Percentiles rank a stretch among this genome's conserved stretches.
These are phyloP conservation scores for Westerdykella aurantiaca DNA, from an alignment of 2,329 filamentous ascomycete species.

Conservation along the genomic window DNA sequence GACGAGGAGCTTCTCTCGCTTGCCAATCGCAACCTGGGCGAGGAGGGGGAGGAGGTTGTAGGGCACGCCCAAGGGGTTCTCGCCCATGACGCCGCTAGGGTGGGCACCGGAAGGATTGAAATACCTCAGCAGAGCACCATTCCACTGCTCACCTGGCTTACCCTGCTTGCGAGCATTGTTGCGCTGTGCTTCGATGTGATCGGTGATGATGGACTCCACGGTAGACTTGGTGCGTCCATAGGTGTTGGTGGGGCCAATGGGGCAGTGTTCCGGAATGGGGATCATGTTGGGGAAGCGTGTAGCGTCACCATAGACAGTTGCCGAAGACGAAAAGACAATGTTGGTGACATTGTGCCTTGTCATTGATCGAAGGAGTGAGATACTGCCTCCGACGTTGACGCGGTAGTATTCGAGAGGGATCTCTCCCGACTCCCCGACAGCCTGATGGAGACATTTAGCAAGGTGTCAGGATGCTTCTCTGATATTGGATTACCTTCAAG, in stretches of 20 bases:
- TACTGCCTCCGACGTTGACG: constrained; percentile 90
- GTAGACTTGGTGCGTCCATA: constrained; percentile 95
- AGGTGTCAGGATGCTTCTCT: background rate
- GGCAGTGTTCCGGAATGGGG: constrained; percentile 94
- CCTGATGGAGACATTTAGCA: constrained; percentile 49
- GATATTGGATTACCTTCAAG: constrained; percentile 64
- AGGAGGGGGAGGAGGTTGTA: constrained; percentile 94
- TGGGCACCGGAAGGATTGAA: constrained; percentile 97
- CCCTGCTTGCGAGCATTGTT: constrained; percentile 75
- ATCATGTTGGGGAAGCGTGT: constrained; percentile 98
- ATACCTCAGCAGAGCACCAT: constrained; percentile 87
- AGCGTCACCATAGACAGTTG: constrained; percentile 96
- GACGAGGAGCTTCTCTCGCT: constrained; percentile 87
- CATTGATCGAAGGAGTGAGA: constrained; percentile 83
- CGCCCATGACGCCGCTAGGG: constrained; percentile 93
- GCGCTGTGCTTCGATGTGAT: constrained; percentile 82
- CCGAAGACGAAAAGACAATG: constrained; percentile 97
- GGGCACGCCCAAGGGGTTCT: constrained; percentile 91
- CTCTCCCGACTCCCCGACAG: constrained; percentile 90
- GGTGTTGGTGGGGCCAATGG: constrained; percentile 92
- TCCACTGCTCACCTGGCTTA: constrained; percentile 72
- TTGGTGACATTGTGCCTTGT: constrained; percentile 84
- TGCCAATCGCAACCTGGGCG: constrained; percentile 91
- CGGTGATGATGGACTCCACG: constrained; percentile 86
- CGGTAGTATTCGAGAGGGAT: constrained; percentile 97